Evolutionary conservation across 1,284 basidiomycete species (phyloP), one percentile per base, ranked within the genome.

Genomic region (Thecaphora thlaspeos): DNA sequence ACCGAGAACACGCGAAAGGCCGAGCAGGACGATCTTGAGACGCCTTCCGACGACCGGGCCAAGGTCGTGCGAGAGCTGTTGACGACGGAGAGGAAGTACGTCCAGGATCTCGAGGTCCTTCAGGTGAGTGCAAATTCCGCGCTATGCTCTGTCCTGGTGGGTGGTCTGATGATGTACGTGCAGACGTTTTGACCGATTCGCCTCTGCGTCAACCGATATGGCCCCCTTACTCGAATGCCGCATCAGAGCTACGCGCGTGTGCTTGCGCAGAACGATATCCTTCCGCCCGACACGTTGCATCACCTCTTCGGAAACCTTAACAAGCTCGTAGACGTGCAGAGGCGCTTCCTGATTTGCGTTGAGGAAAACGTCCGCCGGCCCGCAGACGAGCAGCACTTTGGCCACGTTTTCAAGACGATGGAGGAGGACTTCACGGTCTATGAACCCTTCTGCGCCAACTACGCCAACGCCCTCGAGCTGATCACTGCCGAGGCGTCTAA

Each of bases 21-120:
- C 21, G 61, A 59, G 38, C 46, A 47, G 18, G 67, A 74, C n/a
- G 69, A 64, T 14, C 61, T 70, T 19, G 60, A 69, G 18, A 55
- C 65, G 30, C 73, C 74, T 11, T 50, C 55, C 77, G 82, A 85
- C 17, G 86, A 87, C 19, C 83, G 89, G 30, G 86, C 85, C 64
- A 87, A 90, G 67, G 88, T 91, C 61, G 84, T 91, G 51, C 84
- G 84, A 65, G 92, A 95, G 79, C 86, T 94, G 67, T 85, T 95
- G 46, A 89, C 91, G 76, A 93, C 90, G 3, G 95, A 99, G 79
- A 86, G 94, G 48, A 96, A 95, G 81, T 98, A 94, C 79, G 94
- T 99, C 17, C 90, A 94, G 79, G 94, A 98, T 80, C 82, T 99
- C 51, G 95, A 99, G 79, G 87, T 93, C 72, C 87, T 99, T 83